Base-by-base conservation (phyloP, 2,329 filamentous ascomycete species). In the Chaetomiaceae sp. region DNA sequence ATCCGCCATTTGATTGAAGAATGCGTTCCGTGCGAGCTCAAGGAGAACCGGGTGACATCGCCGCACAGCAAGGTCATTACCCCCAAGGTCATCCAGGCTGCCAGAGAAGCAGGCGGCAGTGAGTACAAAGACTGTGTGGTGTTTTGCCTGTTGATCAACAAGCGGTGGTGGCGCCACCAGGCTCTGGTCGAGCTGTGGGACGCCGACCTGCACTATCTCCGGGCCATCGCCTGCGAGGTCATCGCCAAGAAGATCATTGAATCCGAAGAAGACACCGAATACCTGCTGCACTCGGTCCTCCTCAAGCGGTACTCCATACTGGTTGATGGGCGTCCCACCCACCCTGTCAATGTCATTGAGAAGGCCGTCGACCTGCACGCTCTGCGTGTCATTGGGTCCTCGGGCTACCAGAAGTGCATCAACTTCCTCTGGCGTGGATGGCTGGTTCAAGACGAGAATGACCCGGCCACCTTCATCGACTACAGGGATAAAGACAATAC, bases 391-490 rank as follows among this genome's bases (percentile, higher is more conserved):
- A 97, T 97, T 57, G 90, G 90, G 2, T 92, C 88, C 0, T 90
- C 89, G 0, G 92, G 94, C 23, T 99, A 97, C 69, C 94, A 97
- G 61, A 96, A 95, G 72, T 97, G 92, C 66, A 90, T 97, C 64
- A 82, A 79, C 57, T 90, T 95, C 66, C 83, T 99, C 8, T 99
- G 94, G 94, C 83, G 84, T 57, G 94, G 94, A 20, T 99, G 94
- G 94, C 76, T 97, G 8, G 85, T 96, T n/a, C 94, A 99, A 68
- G 90, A 96, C 61, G 90, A 96, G 62, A 79, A 91, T 45, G 91
- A 97, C 62, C 87, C 92, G 0, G 84, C 85, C n/a, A 84, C 84
- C 48, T 99, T 99, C 66, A 80, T 96, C 49, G 86, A 91, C 65
- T 99, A 95, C 75, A 82, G 85, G 61, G 78, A 89, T 55, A 90